Evolutionary conservation across 1,284 basidiomycete genomes (phyloP), one percentile per base, ranked within the genome.

Genomic region (Marasmius sp.): DNA sequence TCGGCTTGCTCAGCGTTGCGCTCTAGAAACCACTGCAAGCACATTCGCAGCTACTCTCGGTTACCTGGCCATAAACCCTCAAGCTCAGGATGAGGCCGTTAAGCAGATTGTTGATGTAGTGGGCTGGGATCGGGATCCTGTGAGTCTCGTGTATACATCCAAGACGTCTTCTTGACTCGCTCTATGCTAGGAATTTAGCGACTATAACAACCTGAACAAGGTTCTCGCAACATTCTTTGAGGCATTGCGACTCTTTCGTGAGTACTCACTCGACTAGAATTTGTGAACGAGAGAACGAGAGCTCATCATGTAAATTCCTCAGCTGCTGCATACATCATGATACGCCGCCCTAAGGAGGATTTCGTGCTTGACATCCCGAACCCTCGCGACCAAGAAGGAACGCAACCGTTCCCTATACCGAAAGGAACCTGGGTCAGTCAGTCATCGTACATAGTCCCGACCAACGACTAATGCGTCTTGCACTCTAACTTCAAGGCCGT

Each of bases 211-310:
- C 14, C 59, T 68, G 4, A 53, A 59, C 41, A 60, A 66, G 57
- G 60, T 65, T 18, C 56, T 64, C 12, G 58, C 64, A 0, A 63
- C 63, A 10, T 69, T 69, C 55, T 58, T 66, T 22, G 68, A 69
- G 51, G 68, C 67, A 11, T 37, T 61, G 10, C 65, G 67, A 9
- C 36, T 69, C 2, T 69, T 67, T 41, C 68, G 68, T 68, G 39
- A 56, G 64, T 47, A 27, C 56, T 12, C 6, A 52, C 2, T 20
- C 22, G 38, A 43, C 6, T 10, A 36, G 18, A 8, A 45, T n/a
- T 10, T 12, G 27, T n/a, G 27, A 14, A 38, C 3, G 16, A 55
- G 10, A 38, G 34, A 37, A 7, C 34, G 12, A 34, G 6, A 48
- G 5, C 45, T 47, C 45, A 8, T 38, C 27, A 27, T 27, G 27